Conservation (phyloP, 2,329 filamentous ascomycete species). For the Penicillium italicum region DNA sequence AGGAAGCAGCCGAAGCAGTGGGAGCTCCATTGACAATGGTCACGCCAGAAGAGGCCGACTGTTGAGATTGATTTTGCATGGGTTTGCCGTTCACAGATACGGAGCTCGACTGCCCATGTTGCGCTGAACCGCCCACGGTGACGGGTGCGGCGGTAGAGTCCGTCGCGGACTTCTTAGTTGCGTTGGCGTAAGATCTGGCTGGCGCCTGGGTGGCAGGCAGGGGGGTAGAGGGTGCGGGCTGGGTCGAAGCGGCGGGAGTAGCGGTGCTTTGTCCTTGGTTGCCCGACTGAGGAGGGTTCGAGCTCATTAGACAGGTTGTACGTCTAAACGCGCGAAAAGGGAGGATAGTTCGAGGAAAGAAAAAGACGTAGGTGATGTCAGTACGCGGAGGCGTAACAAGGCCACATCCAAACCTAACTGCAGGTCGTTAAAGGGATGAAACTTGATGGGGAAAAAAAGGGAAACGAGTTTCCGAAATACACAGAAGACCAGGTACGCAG, state of each 20-base stretch:
- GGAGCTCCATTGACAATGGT: conserved; percentile 64
- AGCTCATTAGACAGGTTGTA: conserved; percentile 57
- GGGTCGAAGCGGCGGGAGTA: conserved; percentile 36
- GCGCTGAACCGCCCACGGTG: conserved; percentile 51
- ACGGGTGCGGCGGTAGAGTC: conserved; percentile 50
- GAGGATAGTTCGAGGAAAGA: background rate
- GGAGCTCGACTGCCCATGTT: conserved; percentile 60
- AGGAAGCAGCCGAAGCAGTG: conserved; percentile 37
- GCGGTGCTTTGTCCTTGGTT: conserved; percentile 48
- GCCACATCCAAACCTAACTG: conserved; percentile 28
- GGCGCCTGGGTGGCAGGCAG: conserved; percentile 49
- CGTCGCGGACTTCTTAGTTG: conserved; percentile 57
- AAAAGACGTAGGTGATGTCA: conserved; percentile 23
- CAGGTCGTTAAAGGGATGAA: conserved; percentile 10
- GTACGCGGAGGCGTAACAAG: conserved; percentile 21
- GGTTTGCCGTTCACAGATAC: conserved; percentile 81
- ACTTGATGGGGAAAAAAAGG: conserved; percentile 8
- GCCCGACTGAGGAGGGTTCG: conserved; percentile 49
- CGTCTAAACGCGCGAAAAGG: conserved; percentile 26
- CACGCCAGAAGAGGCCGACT: conserved; percentile 43
- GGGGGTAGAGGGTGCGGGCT: conserved; percentile 49
- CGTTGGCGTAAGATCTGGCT: conserved; percentile 58
- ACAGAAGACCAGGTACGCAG: conserved; percentile 25
- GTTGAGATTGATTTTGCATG: conserved; percentile 44
- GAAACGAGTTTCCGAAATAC: conserved; percentile 16